Evolutionary conservation across 225 moss, liverwort and hornwort species (phyloP).

Genomic region (Bryum argenteum): DNA sequence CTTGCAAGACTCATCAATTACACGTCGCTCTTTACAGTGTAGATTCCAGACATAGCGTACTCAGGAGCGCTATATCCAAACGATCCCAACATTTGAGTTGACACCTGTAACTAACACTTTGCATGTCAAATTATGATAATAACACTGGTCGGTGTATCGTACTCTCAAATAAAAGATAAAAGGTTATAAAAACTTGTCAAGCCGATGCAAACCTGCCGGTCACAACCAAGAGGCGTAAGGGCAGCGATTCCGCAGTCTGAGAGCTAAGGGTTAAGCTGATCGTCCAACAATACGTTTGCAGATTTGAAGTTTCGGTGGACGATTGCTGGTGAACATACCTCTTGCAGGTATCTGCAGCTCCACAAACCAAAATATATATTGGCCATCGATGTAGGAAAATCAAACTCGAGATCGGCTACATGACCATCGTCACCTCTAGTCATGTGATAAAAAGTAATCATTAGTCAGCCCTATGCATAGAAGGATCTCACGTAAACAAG

Average conservation of each 20-base stretch:
- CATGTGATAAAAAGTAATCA: too few relatives aligned
- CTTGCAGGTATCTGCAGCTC: slow-evolving; percentile 69
- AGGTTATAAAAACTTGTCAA: not conserved
- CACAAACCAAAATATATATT: slow-evolving; percentile 13
- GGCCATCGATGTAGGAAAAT: not conserved
- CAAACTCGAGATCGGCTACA: slow-evolving; percentile 7
- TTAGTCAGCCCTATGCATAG: not conserved
- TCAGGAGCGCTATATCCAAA: slow-evolving; percentile 86
- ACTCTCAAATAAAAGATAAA: not conserved
- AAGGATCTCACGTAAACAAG: not conserved
- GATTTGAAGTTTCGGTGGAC: slow-evolving; percentile 85
- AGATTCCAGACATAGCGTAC: slow-evolving; percentile 74
- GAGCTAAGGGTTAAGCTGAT: slow-evolving; percentile 66
- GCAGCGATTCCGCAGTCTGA: slow-evolving; percentile 79
- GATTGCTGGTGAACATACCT: slow-evolving; percentile 70
- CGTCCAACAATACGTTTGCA: slow-evolving; percentile 74
- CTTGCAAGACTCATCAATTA: slow-evolving; percentile 26
- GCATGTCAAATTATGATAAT: slow-evolving; percentile 1
- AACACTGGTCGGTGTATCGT: not conserved
- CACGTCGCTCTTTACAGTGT: slow-evolving; percentile 77
- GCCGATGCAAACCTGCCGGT: slow-evolving; percentile 63
- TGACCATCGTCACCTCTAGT: not conserved
- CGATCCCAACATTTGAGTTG: slow-evolving; percentile 74
- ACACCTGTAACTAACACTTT: slow-evolving; percentile 51
- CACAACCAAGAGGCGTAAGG: slow-evolving; percentile 66